phyloP scores from a whole-genome alignment of 768 basidiomycete genomes.

The Tulasnella sp. region DNA sequence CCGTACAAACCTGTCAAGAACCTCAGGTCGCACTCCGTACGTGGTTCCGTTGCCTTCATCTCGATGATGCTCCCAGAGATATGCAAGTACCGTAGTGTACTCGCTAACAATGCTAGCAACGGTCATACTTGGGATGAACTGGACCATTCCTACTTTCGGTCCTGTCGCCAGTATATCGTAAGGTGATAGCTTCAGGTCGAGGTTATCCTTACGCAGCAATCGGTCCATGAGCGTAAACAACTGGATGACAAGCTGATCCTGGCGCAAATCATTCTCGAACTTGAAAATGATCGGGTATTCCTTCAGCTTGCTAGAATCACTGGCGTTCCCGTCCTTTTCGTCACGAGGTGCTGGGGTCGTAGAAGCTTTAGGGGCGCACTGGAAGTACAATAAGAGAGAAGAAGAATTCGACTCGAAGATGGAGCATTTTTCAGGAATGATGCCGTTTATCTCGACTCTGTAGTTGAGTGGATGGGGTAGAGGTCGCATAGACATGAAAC shows the following conservation, averaged over 20 bases:
- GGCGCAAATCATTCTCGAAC: conserved; percentile 97
- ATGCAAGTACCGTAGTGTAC: conserved; percentile 81
- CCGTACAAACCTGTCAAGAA: conserved; percentile 93
- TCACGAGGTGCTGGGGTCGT: neutral
- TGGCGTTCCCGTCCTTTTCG: conserved; percentile 48
- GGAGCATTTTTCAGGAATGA: conserved; percentile 86
- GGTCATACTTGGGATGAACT: conserved; percentile 94
- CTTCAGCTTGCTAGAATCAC: conserved; percentile 36
- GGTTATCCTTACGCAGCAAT: conserved; percentile 85
- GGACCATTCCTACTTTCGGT: conserved; percentile 87
- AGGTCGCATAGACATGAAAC: conserved; percentile 61
- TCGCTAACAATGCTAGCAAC: conserved; percentile 94
- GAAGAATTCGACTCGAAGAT: conserved; percentile 97
- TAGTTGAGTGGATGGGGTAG: conserved; percentile 91
- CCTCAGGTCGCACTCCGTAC: conserved; percentile 88
- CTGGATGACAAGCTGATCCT: conserved; percentile 98
- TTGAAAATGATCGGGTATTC: conserved; percentile 98
- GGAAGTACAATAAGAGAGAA: conserved; percentile 87
- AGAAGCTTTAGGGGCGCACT: conserved; percentile 45
- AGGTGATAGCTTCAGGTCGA: conserved; percentile 86
- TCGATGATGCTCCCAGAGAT: conserved; percentile 77
- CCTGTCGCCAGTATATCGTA: conserved; percentile 93
- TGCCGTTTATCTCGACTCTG: conserved; percentile 75
- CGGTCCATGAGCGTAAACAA: conserved; percentile 98
- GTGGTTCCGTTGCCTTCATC: conserved; percentile 95